Conservation (phyloP, 768 basidiomycete species). For the Xanthoconium stramineum region DNA sequence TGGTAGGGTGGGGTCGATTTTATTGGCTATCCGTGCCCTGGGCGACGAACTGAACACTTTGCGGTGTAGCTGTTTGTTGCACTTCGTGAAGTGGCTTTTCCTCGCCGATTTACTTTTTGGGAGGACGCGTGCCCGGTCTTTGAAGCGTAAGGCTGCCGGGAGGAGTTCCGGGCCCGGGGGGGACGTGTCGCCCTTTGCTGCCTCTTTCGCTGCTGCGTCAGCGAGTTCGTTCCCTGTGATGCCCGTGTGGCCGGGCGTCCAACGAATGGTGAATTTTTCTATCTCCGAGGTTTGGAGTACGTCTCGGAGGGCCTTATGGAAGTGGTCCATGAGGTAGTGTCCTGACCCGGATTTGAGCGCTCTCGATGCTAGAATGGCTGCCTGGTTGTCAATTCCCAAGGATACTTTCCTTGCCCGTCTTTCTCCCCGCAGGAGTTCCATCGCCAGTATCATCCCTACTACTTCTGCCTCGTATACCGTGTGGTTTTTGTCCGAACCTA, state of each 20-base stretch:
- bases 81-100: not conserved
- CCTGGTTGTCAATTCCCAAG: not conserved
- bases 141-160: not conserved
- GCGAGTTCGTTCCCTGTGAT: not conserved
- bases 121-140: not conserved
- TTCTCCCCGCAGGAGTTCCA: too few species aligned
- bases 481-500: not conserved
- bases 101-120: not conserved
- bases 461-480: not conserved
- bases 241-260: not conserved
- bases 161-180: not conserved
- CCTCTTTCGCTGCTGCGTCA: not conserved
- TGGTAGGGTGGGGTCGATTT: not conserved
- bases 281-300: too few species aligned
- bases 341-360: not conserved
- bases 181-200: not conserved
- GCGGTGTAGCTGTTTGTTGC: not conserved
- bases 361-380: not conserved
- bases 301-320: not conserved
- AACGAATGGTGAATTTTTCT: not conserved
- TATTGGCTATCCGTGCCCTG: too few species aligned
- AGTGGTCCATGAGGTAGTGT: not conserved
- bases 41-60: not conserved
- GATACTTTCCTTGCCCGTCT: too few species aligned
- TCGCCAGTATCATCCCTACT: not conserved